phyloP scores from a whole-genome alignment of 108 stramenopile species.

The Aurantiochytrium sp. region DNA sequence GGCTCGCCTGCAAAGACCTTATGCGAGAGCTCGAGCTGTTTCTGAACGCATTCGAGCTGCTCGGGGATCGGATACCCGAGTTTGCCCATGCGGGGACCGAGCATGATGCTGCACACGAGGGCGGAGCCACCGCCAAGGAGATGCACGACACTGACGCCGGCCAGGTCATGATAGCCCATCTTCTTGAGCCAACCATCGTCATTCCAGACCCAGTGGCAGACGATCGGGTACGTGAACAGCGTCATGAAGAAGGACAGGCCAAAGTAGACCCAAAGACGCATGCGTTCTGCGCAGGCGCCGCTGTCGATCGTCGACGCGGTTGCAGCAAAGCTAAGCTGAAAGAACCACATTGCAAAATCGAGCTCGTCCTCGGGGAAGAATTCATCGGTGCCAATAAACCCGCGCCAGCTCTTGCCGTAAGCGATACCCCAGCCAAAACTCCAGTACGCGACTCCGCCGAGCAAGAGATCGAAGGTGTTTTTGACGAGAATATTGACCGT shows the following conservation, averaged over 20 bases:
- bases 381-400: neutral
- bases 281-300: conserved; percentile 70
- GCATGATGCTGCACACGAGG: conserved; percentile 62
- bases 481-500: conserved; percentile 52
- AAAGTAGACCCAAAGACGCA: conserved; percentile 71
- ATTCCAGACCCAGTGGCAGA: conserved; percentile 74
- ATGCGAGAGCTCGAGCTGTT: conserved; percentile 15
- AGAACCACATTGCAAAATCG: conserved; percentile 64
- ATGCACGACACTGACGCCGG: conserved; percentile 74
- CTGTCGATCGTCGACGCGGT: conserved; percentile 72
- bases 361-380: neutral
- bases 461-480: conserved; percentile 39
- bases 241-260: conserved; percentile 67
- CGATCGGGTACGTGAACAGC: conserved; percentile 76
- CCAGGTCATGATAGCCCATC: conserved; percentile 66
- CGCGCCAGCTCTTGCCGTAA: neutral
- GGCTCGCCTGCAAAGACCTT: conserved; percentile 3
- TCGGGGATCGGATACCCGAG: neutral
- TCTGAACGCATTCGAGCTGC: neutral
- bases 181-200: conserved; percentile 40
- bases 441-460: conserved; percentile 42
- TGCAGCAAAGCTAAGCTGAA: conserved; percentile 72
- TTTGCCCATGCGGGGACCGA: neutral
- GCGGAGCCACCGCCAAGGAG: conserved; percentile 72
- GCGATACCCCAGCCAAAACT: conserved; percentile 43